A percentile compares a stretch with the other conserved stretches of the same genome.
phyloP scores from a whole-genome alignment of 495 filamentous ascomycete species.

The Penicillium bialowiezense region DNA sequence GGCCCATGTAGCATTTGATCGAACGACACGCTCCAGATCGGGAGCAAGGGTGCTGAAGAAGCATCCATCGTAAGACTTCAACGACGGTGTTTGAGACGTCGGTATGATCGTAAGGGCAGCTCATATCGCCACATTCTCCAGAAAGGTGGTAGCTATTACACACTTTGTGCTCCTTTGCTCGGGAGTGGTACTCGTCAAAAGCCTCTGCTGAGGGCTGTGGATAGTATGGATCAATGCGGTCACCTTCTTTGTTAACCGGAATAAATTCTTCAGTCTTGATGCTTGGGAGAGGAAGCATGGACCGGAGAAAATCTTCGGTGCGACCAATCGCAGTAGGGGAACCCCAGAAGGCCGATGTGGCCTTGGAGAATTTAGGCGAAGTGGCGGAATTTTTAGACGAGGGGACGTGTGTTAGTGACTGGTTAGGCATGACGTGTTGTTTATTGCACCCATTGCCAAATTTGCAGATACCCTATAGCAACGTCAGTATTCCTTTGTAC shows the following conservation, averaged over 20 bases:
- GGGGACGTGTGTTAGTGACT: constrained; percentile 20
- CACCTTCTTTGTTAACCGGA: constrained; percentile 42
- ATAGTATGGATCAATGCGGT: constrained; percentile 40
- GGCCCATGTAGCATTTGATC: constrained; percentile 42
- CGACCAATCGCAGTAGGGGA: constrained; percentile 17
- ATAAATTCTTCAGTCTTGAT: constrained; percentile 31
- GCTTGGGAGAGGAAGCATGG: constrained; percentile 21
- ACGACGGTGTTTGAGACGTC: constrained; percentile 31
- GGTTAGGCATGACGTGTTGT: constrained; percentile 27
- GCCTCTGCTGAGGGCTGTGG: constrained; percentile 25
- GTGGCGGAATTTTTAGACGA: constrained; percentile 10
- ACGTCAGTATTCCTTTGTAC: no score
- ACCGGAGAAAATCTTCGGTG: constrained; percentile 23
- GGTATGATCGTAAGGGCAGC: constrained; percentile 39
- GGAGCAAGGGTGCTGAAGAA: constrained; percentile 37
- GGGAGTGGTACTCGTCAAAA: constrained; percentile 31
- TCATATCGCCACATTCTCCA: constrained; percentile 33
- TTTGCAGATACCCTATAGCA: constrained; percentile 35
- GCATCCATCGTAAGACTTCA: constrained; percentile 35
- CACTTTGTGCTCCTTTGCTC: constrained; percentile 32
- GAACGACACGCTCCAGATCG: constrained; percentile 33
- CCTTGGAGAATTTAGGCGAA: constrained; percentile 6
- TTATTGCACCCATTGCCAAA: constrained; percentile 40
- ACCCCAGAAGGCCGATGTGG: constrained; percentile 8
- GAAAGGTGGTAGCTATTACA: constrained; percentile 46